Base-by-base conservation (phyloP, 2,329 filamentous ascomycete species). In the Stagonosporopsis vannaccii region DNA sequence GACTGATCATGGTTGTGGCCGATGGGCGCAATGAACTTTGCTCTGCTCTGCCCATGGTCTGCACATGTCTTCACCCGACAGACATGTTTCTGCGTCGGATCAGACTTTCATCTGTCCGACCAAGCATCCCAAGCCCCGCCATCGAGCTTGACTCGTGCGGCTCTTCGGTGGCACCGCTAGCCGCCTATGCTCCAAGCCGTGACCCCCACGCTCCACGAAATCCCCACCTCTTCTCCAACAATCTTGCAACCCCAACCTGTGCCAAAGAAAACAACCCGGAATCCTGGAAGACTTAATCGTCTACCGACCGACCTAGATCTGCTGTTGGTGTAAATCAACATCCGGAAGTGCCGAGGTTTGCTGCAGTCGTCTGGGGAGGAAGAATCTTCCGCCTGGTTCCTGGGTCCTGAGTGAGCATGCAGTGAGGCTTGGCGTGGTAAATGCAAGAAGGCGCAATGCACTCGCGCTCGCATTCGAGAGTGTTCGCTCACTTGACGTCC, bases 201-300 rank as follows among this genome's bases (percentile, higher is more conserved):
- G 42, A 51, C 53, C 53, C 53, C 53, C 53, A 56, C 53, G 53
- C 47, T 51, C 50, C 41, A 44, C 9, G 22, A 39, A 43, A 22
- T 47, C 53, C 42, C 53, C 47, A 56, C 53, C 8, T 22, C 39
- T 26, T 35, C 53, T 47, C 53, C 53, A 47, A 47, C 42, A 51
- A 47, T 47, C 30, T 22, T 37, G 36, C 42, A 28, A 42, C 47
- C 36, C 36, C 36, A 17, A 43, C 23, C 47, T 47, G 36, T 41
- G 23, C 47, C 47, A 28, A 46, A 51, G 53, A 56, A 9, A 56
- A 56, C 42, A 43, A 37, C 19, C 36, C 41, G 53, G 53, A 22
- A 42, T 33, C 13, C n/a, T 40, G 42, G 30, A 13, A 25, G 12
- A n/a, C 17, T 22, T 32, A 19, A 32, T 28, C 23, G 23, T 30